phyloP scores from a whole-genome alignment of 192 early-diverging fungal genomes.

The Dissophora globulifera region DNA sequence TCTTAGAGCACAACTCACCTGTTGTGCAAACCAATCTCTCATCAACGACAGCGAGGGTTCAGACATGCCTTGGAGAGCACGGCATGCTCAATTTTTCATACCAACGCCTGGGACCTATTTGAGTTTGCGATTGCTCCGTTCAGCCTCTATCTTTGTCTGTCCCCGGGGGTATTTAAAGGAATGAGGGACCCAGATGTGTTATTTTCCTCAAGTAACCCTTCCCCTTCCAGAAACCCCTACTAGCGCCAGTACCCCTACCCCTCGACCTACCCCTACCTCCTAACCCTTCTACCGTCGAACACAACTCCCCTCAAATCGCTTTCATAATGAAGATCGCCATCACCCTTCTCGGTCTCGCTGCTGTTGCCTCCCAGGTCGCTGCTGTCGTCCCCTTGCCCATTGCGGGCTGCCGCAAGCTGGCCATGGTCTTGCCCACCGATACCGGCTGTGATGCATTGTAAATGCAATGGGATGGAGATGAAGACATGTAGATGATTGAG shows the following conservation, averaged over 20 bases:
- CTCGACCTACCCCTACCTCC: background rate
- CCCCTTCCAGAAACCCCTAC: constrained; percentile 37
- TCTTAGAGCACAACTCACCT: no score
- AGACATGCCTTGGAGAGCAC: no score
- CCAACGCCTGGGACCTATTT: background rate
- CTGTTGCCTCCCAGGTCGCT: constrained; percentile 38
- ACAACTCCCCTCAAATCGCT: background rate
- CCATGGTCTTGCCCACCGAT: constrained; percentile 37
- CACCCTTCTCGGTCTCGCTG: constrained; percentile 31
- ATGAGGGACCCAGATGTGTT: background rate
- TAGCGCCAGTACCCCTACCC: background rate
- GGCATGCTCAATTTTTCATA: no score
- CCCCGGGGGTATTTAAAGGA: constrained; percentile 21
- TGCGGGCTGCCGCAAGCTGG: constrained; percentile 31
- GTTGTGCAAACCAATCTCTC: no score
- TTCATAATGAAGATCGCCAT: constrained; percentile 42
- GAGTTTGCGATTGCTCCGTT: background rate
- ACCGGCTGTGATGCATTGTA: constrained; percentile 34
- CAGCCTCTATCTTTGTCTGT: background rate
- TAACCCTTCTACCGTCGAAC: background rate
- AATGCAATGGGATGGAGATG: no score
- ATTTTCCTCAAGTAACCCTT: constrained; percentile 48
- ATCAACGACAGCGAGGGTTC: no score
- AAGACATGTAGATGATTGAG: no score
- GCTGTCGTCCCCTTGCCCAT: constrained; percentile 47